A percentile compares a stretch with the other conserved stretches of the same genome.
Evolutionary conservation across 179 eudicot genomes (phyloP).

Genomic region (Patellifolia procumbens): DNA sequence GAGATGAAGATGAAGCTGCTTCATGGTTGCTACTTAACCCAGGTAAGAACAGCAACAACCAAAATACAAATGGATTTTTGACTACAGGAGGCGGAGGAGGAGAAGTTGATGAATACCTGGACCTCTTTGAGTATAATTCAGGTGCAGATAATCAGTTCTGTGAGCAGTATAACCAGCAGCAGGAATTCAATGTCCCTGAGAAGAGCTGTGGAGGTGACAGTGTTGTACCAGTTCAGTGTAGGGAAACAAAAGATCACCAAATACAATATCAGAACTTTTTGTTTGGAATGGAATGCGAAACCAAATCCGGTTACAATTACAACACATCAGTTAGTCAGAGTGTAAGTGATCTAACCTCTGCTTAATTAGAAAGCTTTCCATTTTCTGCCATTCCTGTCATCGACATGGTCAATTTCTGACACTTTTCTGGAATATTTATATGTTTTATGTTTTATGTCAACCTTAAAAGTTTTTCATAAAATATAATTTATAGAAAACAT

Average conservation of each 20-base stretch:
- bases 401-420: too few species aligned
- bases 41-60: conserved; percentile 18
- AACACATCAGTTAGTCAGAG: conserved; percentile 50
- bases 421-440: not conserved
- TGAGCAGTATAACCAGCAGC: conserved; percentile 32
- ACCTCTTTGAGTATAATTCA: conserved; percentile 52
- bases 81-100: conserved; percentile 20
- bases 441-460: not conserved
- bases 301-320: conserved; percentile 28
- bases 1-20: conserved; percentile 57
- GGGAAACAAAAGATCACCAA: conserved; percentile 40
- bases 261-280: conserved; percentile 40
- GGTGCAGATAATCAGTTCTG: conserved; percentile 47
- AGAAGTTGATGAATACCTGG: conserved; percentile 32
- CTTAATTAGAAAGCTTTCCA: not conserved
- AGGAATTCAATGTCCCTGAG: conserved; percentile 38
- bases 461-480: not conserved
- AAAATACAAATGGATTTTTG: conserved; percentile 16
- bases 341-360: conserved; percentile 44
- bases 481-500: not conserved
- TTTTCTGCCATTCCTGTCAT: too few species aligned
- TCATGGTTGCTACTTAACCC: conserved; percentile 54
- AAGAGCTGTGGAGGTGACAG: conserved; percentile 58
- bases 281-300: conserved; percentile 54
- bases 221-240: conserved; percentile 60